phyloP scores from a whole-genome alignment of 495 filamentous ascomycete genomes.

The Aspergillus panamensis region DNA sequence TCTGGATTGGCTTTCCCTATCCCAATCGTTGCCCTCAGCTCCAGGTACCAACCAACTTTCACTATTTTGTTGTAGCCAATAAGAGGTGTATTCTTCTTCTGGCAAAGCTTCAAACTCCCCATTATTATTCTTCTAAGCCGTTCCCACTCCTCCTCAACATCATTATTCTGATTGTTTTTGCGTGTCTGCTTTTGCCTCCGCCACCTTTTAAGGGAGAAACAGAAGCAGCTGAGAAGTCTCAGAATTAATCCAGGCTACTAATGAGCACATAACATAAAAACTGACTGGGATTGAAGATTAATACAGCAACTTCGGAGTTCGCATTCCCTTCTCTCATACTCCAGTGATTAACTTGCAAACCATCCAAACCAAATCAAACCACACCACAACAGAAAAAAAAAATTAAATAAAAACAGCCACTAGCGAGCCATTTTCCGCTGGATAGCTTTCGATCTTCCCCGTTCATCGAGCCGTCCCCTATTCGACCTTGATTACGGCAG shows the following conservation, averaged over 20 bases:
- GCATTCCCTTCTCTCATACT: background rate
- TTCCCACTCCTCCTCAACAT: conserved; percentile 21
- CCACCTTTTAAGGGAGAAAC: conserved; percentile 16
- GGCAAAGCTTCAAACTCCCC: conserved; percentile 22
- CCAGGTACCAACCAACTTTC: background rate
- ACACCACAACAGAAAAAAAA: conserved; percentile 7
- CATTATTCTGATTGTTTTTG: background rate
- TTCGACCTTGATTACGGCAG: conserved; percentile 18
- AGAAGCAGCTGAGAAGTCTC: conserved; percentile 2
- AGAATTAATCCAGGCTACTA: no score
- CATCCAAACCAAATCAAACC: conserved; percentile 9
- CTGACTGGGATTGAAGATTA: background rate
- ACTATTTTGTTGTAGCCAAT: conserved; percentile 12
- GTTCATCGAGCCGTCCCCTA: conserved; percentile 17
- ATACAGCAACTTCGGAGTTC: background rate
- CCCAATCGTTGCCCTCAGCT: background rate
- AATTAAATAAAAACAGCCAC: conserved; percentile 13
- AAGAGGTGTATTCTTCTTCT: conserved; percentile 13
- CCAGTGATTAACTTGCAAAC: background rate
- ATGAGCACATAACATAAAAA: background rate
- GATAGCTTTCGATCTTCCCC: conserved; percentile 20
- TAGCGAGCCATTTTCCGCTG: conserved; percentile 15
- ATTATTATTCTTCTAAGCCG: conserved; percentile 11
- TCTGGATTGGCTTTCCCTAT: background rate
- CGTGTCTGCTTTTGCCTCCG: conserved; percentile 16